Conservation (phyloP, 768 basidiomycete genomes). For the Kwoniella shandongensis region DNA sequence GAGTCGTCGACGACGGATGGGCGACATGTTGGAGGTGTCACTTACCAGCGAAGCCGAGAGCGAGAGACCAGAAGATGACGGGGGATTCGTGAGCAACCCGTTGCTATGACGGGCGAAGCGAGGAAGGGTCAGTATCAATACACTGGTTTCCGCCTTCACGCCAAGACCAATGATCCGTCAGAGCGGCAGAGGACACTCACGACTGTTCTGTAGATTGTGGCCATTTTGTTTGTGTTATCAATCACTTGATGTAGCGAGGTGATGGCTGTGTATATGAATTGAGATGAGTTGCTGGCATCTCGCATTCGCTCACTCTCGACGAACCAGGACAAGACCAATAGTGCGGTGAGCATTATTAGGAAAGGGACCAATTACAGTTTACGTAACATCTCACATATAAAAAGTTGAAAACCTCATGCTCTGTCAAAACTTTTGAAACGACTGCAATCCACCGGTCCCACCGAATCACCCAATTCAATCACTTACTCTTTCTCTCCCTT, state of each 20-base stretch:
- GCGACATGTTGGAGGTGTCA: neutral
- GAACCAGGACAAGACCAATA: neutral
- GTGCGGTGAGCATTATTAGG: no score
- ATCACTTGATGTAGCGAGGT: neutral
- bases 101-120: constrained; percentile 61
- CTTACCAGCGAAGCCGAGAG: constrained; percentile 62
- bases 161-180: no score
- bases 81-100: constrained; percentile 85
- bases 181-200: constrained; percentile 26
- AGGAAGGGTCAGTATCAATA: constrained; percentile 6
- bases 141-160: constrained; percentile 12
- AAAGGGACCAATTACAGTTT: neutral
- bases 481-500: constrained; percentile 1
- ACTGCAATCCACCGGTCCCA: neutral
- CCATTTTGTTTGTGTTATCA: constrained; percentile 30
- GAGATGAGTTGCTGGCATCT: no score
- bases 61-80: constrained; percentile 81
- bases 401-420: constrained; percentile 9
- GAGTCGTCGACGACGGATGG: neutral
- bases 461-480: neutral
- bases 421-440: constrained; percentile 9
- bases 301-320: no score
- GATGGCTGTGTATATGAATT: neutral
- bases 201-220: constrained; percentile 47
- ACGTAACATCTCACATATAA: constrained; percentile 1